Evolutionary conservation across 495 filamentous ascomycete species (phyloP).

Genomic region (Poronia punctata): DNA sequence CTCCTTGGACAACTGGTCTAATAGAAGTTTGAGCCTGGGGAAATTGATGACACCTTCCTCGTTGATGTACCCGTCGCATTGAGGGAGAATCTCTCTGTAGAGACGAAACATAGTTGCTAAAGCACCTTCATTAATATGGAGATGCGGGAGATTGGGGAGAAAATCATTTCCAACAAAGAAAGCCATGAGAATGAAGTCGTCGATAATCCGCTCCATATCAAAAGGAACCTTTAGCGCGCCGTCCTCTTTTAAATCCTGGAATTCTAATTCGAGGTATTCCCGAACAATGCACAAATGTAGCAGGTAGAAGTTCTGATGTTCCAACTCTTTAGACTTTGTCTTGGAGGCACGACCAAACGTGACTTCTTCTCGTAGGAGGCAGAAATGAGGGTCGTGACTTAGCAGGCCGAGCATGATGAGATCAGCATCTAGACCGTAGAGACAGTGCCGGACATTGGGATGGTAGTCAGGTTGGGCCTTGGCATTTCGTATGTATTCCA

Average conservation of each 20-base stretch:
- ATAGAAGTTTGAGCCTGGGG: constrained; percentile 64
- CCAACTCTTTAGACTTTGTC: constrained; percentile 87
- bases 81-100: constrained; percentile 85
- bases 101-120: constrained; percentile 93
- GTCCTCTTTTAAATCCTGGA: constrained; percentile 82
- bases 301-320: constrained; percentile 98
- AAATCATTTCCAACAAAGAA: constrained; percentile 99
- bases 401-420: constrained; percentile 96
- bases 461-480: constrained; percentile 93
- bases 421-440: constrained; percentile 97
- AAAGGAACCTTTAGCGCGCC: constrained; percentile 70
- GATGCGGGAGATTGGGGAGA: constrained; percentile 87
- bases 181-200: constrained; percentile 98
- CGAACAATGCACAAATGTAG: constrained; percentile 96
- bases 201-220: constrained; percentile 94
- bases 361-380: constrained; percentile 92
- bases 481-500: constrained; percentile 97
- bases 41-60: constrained; percentile 88
- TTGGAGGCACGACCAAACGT: constrained; percentile 85
- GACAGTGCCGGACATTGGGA: constrained; percentile 92
- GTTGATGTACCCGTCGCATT: constrained; percentile 93
- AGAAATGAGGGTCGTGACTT: constrained; percentile 98
- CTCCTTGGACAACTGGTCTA: constrained; percentile 72
- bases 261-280: constrained; percentile 94
- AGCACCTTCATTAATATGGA: constrained; percentile 98